Percentiles rank a stretch among this genome's conserved stretches.
phyloP scores from a whole-genome alignment of 495 filamentous ascomycete species.

The Cercophora newfieldiana region DNA sequence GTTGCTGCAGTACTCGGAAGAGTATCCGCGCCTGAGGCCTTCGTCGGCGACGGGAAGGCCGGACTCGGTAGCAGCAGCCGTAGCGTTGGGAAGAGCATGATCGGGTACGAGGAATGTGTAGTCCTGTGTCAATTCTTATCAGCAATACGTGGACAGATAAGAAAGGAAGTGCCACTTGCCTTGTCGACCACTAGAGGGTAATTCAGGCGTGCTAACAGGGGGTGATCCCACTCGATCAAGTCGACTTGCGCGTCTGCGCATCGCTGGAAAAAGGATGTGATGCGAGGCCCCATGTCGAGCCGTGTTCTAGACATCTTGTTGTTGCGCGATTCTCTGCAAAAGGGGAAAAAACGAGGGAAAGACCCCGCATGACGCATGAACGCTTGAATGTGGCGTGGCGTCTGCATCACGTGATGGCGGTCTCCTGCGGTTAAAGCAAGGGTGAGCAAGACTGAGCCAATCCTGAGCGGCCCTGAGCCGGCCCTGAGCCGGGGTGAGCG shows the following conservation, averaged over 20 bases:
- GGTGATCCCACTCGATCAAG: constrained; percentile 4
- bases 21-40: constrained; percentile 5
- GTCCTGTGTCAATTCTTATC: constrained; percentile 4
- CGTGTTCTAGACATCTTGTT: constrained; percentile 6
- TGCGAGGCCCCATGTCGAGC: constrained; percentile 2
- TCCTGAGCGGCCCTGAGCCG: neutral
- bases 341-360: constrained; percentile 2
- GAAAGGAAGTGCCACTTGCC: constrained; percentile 5
- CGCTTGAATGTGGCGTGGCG: constrained; percentile 2
- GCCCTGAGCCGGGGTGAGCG: neutral
- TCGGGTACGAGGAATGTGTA: constrained; percentile 5
- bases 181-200: constrained; percentile 4
- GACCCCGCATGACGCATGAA: constrained; percentile 1
- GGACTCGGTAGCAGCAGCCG: constrained; percentile 2
- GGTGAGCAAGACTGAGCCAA: neutral
- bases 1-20: constrained; percentile 4
- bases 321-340: constrained; percentile 6
- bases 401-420: constrained; percentile 5
- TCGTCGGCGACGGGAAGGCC: constrained; percentile 4
- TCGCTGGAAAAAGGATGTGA: constrained; percentile 2
- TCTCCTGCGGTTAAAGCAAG: constrained; percentile 2
- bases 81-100: constrained; percentile 6
- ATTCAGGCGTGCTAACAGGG: constrained; percentile 3
- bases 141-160: constrained; percentile 4
- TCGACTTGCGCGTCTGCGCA: constrained; percentile 3